Evolutionary conservation across 805 yeast species (phyloP).

Genomic region (Candida michaelii): DNA sequence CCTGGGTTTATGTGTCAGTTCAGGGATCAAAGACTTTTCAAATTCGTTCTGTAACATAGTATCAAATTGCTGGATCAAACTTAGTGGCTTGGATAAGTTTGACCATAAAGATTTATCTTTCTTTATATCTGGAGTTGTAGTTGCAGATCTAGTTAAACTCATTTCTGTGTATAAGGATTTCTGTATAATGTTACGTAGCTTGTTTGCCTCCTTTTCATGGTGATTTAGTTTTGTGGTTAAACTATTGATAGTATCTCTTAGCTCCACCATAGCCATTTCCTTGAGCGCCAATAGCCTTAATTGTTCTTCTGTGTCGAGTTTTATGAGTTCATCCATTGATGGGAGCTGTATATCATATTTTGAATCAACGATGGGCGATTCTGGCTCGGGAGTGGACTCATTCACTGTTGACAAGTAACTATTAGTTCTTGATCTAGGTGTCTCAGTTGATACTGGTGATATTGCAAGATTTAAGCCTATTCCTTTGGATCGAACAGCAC

Average conservation of each 20-base stretch:
- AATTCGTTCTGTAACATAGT: conserved; percentile 64
- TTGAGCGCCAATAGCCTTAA: conserved; percentile 63
- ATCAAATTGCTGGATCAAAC: conserved; percentile 66
- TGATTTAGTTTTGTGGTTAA: conserved; percentile 39
- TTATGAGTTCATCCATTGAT: conserved; percentile 25
- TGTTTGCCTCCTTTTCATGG: conserved; percentile 50
- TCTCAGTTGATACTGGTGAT: conserved; percentile 21
- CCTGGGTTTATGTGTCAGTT: conserved; percentile 5
- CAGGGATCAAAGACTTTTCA: conserved; percentile 43
- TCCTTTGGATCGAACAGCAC: conserved; percentile 26
- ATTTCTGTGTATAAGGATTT: conserved; percentile 45
- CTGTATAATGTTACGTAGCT: conserved; percentile 49
- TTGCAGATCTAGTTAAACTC: conserved; percentile 15
- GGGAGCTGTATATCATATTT: conserved; percentile 34
- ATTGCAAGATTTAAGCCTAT: conserved; percentile 34
- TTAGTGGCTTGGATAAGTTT: conserved; percentile 52
- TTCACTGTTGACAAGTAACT: conserved; percentile 7
- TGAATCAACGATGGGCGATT: conserved; percentile 15
- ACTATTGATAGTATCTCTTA: conserved; percentile 54
- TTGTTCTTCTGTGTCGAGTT: conserved; percentile 49
- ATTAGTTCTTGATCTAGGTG: conserved; percentile 5
- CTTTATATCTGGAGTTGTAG: conserved; percentile 29
- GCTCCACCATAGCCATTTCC: conserved; percentile 66
- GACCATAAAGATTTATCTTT: conserved; percentile 25
- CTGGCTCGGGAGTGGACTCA: conserved; percentile 10